Percentiles rank a stretch among this genome's conserved stretches.
These are phyloP conservation scores for Nicotiana noctiflora DNA, from an alignment of 257 asterid species.

Conservation along the genomic window DNA sequence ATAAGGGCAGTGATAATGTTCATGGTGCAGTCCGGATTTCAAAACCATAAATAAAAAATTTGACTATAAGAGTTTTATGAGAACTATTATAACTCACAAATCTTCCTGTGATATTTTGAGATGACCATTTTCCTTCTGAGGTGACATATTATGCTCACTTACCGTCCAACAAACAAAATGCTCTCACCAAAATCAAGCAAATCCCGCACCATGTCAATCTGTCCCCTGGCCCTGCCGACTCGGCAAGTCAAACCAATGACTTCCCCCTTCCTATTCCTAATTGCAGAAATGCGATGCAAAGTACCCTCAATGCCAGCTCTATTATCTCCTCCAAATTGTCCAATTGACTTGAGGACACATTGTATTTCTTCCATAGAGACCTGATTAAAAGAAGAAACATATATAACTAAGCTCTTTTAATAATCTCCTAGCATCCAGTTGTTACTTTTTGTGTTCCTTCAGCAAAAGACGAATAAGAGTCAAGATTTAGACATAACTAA, in stretches of 20 bases:
- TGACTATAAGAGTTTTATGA: not conserved
- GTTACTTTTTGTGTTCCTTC: not conserved
- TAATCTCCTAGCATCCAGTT: not conserved
- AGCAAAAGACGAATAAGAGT: not conserved
- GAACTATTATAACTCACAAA: not conserved
- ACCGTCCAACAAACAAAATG: conserved; percentile 83
- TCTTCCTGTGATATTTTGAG: not conserved
- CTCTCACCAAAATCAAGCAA: conserved; percentile 79
- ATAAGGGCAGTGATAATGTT: not conserved
- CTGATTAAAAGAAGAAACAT: conserved; percentile 24
- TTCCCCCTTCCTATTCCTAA: conserved; percentile 55
- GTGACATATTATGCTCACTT: conserved; percentile 14
- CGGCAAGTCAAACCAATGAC: conserved; percentile 75
- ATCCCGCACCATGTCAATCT: conserved; percentile 55
- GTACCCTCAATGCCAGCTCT: conserved; percentile 77
- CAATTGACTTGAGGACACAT: conserved; percentile 53
- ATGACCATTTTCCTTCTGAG: not conserved
- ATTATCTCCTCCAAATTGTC: conserved; percentile 65
- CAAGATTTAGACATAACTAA: not conserved
- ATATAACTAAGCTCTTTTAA: not conserved
- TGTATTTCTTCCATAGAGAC: conserved; percentile 58
- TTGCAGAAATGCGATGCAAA: conserved; percentile 70
- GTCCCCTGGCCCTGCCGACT: conserved; percentile 61
- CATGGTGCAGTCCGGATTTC: not conserved
- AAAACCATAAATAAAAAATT: not conserved